Evolutionary conservation across 2,329 filamentous ascomycete species (phyloP), one percentile per base, ranked within the genome.

Genomic region (Fusarium pseudograminearum): DNA sequence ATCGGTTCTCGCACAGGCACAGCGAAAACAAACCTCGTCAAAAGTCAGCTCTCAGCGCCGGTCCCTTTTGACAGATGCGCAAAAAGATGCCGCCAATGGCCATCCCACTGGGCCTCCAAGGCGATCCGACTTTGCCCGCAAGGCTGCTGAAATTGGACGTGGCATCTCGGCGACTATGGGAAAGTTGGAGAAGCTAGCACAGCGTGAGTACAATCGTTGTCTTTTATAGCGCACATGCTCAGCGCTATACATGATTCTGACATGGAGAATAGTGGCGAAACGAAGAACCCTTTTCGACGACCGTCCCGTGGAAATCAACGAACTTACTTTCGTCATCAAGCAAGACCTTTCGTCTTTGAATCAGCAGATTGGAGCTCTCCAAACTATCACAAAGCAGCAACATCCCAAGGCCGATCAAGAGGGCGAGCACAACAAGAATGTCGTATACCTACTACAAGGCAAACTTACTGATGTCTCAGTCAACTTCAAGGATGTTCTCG

Each of bases 271-370:
- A 92, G 90, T 99, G 78, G 96, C 96, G n/a, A 95, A 94, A 80
- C 90, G 95, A 76, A 97, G 97, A 82, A 97, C 96, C 12, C 89
- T 99, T 44, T 99, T 99, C 79, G 96, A 99, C 80, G 96, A 99
- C 83, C 89, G 93, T 78, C 94, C 96, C 0, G 93, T 98, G 57
- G 96, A 99, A 81, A 98, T 98, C 79, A 96, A 96, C 79, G 94
- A 98, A 80, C 89, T 98, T 79, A 98, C 94, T 10, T 98, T 94
- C 77, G 92, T 98, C 77, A 98, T 98, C 85, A 98, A 98, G 83
- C 95, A 98, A 84, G 95, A 98, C 76, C 88, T 98, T 54, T 93
- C 93, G 2, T 89, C 84, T 12, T 79, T 89, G 24, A 98, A 98
- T 80, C 90, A 93, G 72, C 92, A 97, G 77, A 98, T 98, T 74